Conservation (phyloP, 495 filamentous ascomycete species). For the Podospora pseudocomata region DNA sequence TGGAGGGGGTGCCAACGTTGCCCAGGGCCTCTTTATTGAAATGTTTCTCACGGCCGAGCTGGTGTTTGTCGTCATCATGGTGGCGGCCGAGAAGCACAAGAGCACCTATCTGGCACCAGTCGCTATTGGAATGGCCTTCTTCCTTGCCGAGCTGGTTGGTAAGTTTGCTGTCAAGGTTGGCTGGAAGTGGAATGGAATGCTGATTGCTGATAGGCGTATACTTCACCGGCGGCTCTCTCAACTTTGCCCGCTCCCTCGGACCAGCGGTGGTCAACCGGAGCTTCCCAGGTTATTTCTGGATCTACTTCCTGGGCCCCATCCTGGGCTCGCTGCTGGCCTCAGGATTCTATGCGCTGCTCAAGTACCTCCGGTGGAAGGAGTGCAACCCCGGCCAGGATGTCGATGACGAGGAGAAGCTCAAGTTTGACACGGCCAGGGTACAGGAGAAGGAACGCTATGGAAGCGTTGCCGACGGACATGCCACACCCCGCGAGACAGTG, state of each 20-base stretch:
- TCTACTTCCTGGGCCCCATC: conserved; percentile 60
- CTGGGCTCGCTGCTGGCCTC: conserved; percentile 59
- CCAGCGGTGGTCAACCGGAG: conserved; percentile 52
- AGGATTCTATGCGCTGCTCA: conserved; percentile 64
- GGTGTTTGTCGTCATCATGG: conserved; percentile 75
- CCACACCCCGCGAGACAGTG: not conserved
- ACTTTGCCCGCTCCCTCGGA: conserved; percentile 57
- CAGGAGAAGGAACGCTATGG: not conserved
- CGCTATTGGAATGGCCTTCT: conserved; percentile 70
- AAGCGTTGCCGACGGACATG: conserved; percentile 5
- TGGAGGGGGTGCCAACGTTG: conserved; percentile 51
- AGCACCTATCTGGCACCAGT: conserved; percentile 75
- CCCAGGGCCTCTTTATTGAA: conserved; percentile 72
- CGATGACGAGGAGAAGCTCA: conserved; percentile 5
- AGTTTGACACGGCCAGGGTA: not conserved
- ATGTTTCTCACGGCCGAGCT: conserved; percentile 75
- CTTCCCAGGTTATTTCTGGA: conserved; percentile 71
- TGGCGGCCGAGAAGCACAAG: conserved; percentile 80
- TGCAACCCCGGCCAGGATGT: conserved; percentile 56
- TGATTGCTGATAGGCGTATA: conserved; percentile 56
- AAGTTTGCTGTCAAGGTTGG: conserved; percentile 36
- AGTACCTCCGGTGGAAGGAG: conserved; percentile 67
- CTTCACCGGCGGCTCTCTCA: conserved; percentile 59
- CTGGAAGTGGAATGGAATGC: conserved; percentile 73
- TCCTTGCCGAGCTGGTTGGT: conserved; percentile 63